Evolutionary conservation across 441 rosid species (phyloP).

Genomic region (Adansonia gregorii): DNA sequence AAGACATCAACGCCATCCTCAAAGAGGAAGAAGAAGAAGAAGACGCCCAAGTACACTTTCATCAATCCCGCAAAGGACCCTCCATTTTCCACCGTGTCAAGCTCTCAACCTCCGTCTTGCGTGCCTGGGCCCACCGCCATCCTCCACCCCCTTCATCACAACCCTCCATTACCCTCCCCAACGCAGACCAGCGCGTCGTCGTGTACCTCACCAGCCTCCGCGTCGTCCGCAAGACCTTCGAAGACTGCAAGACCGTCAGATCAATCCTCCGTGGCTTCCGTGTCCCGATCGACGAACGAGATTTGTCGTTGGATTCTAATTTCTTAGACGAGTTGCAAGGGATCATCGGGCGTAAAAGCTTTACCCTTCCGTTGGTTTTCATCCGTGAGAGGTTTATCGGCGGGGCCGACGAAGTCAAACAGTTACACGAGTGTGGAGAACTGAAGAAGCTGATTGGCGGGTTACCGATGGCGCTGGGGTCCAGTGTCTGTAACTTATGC

Average conservation of each 20-base stretch:
- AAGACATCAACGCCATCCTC: slow-evolving; percentile 56
- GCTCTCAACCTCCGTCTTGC: slow-evolving; percentile 48
- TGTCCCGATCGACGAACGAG: slow-evolving; percentile 72
- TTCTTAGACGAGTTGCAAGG: slow-evolving; percentile 55
- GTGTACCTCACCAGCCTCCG: slow-evolving; percentile 79
- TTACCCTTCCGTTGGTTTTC: slow-evolving; percentile 55
- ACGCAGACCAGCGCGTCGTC: slow-evolving; percentile 38
- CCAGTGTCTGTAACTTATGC: slow-evolving; percentile 46
- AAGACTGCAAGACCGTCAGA: slow-evolving; percentile 66
- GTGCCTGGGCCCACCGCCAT: slow-evolving; percentile 28
- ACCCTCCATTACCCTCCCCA: slow-evolving; percentile 31
- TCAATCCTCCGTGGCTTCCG: slow-evolving; percentile 63
- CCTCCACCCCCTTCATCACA: slow-evolving; percentile 8
- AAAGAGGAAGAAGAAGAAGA: slow-evolving; percentile 48
- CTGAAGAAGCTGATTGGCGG: slow-evolving; percentile 44
- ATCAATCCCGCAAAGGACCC: slow-evolving; percentile 37
- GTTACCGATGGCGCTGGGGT: slow-evolving; percentile 35
- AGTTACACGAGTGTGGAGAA: slow-evolving; percentile 59
- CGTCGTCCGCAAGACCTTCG: slow-evolving; percentile 71
- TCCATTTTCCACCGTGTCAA: slow-evolving; percentile 65
- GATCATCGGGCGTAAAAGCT: slow-evolving; percentile 42
- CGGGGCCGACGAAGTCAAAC: slow-evolving; percentile 58
- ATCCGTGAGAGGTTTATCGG: slow-evolving; percentile 59
- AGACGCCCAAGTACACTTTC: slow-evolving; percentile 28
- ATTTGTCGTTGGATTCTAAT: slow-evolving; percentile 63